Evolutionary conservation across 2,329 filamentous ascomycete species (phyloP).

Genomic region (Thelonectria rubi): DNA sequence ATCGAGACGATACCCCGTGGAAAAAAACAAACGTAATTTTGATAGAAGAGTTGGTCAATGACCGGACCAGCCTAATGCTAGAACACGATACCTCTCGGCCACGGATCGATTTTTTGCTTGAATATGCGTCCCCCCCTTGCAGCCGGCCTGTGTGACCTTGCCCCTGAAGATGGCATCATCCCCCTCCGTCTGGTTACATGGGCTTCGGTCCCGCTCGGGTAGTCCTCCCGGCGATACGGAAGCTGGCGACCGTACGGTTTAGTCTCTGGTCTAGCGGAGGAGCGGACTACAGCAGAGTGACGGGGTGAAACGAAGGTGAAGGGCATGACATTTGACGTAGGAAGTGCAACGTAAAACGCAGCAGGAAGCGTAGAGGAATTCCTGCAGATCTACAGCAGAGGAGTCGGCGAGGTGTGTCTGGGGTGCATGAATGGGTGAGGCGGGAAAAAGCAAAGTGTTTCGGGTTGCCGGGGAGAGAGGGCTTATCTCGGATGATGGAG

Average conservation of each 20-base stretch:
- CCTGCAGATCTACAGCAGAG: too few relatives aligned
- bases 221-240: conserved; percentile 5
- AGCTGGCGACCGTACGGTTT: neutral
- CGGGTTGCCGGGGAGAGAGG: neutral
- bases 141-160: neutral
- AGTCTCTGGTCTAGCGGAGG: conserved; percentile 7
- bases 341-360: neutral
- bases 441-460: conserved; percentile 8
- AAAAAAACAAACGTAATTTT: conserved; percentile 11
- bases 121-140: too few relatives aligned
- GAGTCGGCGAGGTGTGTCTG: neutral
- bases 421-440: conserved; percentile 2
- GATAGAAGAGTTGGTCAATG: neutral
- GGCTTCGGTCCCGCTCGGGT: conserved; percentile 1
- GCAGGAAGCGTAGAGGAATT: neutral
- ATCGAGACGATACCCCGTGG: conserved; percentile 5
- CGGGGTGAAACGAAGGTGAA: too few relatives aligned
- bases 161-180: conserved; percentile 4
- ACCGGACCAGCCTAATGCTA: neutral
- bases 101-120: too few relatives aligned
- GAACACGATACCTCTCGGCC: neutral
- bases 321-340: neutral
- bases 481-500: neutral
- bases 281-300: neutral
- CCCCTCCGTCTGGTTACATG: too few relatives aligned